phyloP scores from a whole-genome alignment of 2,329 filamentous ascomycete species.

The Chrysosporium queenslandicum region DNA sequence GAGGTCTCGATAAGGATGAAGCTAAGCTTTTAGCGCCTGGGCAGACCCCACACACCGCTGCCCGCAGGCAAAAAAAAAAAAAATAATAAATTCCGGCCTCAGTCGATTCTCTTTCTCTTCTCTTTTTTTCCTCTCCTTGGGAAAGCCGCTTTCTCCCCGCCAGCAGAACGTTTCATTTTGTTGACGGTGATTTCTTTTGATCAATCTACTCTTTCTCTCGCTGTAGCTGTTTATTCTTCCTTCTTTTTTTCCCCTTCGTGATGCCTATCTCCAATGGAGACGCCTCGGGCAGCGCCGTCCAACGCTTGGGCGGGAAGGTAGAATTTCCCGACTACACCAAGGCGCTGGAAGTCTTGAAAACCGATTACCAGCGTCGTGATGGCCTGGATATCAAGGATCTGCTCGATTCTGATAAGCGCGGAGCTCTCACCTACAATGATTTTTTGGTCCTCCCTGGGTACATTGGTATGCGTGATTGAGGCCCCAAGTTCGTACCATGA shows the following conservation, averaged over 20 bases:
- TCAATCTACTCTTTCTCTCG: conserved; percentile 19
- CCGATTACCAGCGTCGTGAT: conserved; percentile 67
- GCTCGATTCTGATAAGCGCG: conserved; percentile 82
- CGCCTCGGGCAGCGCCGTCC: conserved; percentile 42
- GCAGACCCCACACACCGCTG: conserved; percentile 5
- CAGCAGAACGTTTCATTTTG: conserved; percentile 42
- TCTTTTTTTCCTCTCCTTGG: conserved; percentile 44
- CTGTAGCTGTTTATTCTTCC: conserved; percentile 3
- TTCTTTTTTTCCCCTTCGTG: conserved; percentile 34
- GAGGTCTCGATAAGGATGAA: background rate
- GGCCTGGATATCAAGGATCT: conserved; percentile 78
- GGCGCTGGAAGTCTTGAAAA: conserved; percentile 68
- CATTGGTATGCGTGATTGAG: conserved; percentile 54
- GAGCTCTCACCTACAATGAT: conserved; percentile 96
- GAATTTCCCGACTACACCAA: conserved; percentile 61
- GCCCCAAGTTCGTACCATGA: conserved; percentile 14
- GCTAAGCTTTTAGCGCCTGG: conserved; percentile 9
- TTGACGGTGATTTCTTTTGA: conserved; percentile 35
- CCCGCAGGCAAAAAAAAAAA: background rate
- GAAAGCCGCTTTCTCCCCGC: conserved; percentile 52
- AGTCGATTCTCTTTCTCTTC: conserved; percentile 20
- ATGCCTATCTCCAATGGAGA: conserved; percentile 67
- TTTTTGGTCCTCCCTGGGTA: conserved; percentile 94
- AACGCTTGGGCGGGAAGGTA: conserved; percentile 37
- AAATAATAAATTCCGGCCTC: conserved; percentile 11